Base-by-base conservation (phyloP, 768 basidiomycete genomes). In the Trametes meyenii region DNA sequence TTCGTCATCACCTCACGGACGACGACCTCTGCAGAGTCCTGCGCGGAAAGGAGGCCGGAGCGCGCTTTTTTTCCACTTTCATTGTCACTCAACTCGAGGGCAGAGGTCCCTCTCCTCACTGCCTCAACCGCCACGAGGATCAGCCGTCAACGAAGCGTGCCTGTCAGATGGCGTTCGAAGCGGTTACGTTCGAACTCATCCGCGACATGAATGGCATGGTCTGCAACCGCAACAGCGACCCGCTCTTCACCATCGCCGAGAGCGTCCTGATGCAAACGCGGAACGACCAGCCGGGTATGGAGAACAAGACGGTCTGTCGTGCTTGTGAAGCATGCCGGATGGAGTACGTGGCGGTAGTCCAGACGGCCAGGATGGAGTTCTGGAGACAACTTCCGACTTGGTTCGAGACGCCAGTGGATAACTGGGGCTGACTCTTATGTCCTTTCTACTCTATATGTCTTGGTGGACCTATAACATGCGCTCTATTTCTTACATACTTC, bases 11-110 rank as follows among this genome's bases (percentile, higher is more conserved):
- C 42, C 81, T 83, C 46, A 78, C 82, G 16, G 76, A 80, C 58
- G 71, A 71, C 43, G 88, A 90, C 68, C 79, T 92, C 17, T 75
- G 87, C 64, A 78, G 71, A 46, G 78, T 87, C 42, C 78, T 90
- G 10, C 84, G 81, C 59, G 90, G 90, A 10, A 85, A 88, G 55
- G 89, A 92, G 74, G 83, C 87, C 54, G 81, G 83, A 12, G 85
- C 87, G 11, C 85, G 89, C 44, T 91, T 84, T 73, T 82, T 92
- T 55, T 90, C 89, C 12, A 87, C 86, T 10, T 92, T 92, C 70
- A 83, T 92, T 67, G 85, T 87, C 55, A 86, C 85, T 67, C 83
- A 90, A 62, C 79, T 91, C 21, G 89, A 91, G 75, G 85, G 85
- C 49, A 79, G 90, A 61, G 71, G 79, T 39, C 77, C 85, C 0